Evolutionary conservation across 2,329 filamentous ascomycete genomes (phyloP).

Genomic region (Verticillium nonalfalfae): DNA sequence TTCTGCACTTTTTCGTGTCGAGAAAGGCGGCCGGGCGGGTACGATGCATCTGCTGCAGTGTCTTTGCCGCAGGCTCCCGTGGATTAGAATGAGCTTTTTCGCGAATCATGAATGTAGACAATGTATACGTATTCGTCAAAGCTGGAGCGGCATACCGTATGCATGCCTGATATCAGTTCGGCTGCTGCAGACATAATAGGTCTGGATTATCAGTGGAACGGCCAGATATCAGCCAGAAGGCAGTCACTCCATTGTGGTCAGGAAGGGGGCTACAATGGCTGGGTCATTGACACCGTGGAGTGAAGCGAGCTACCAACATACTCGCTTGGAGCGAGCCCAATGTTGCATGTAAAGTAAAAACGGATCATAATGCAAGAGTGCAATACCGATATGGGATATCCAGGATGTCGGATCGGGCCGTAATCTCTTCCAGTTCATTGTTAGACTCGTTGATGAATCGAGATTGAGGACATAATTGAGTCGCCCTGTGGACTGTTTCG

Average conservation of each 20-base stretch:
- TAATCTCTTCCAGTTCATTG: too few relatives aligned
- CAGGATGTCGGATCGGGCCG: too few relatives aligned
- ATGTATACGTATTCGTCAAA: slow-evolving; percentile 6
- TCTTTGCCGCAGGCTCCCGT: slow-evolving; percentile 34
- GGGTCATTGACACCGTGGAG: neutral
- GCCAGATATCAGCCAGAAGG: neutral
- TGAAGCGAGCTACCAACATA: too few relatives aligned
- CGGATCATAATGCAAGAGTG: too few relatives aligned
- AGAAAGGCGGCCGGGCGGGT: neutral
- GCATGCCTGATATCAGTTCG: neutral
- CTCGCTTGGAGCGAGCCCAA: too few relatives aligned
- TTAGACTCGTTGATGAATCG: too few relatives aligned
- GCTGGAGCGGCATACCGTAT: slow-evolving; percentile 1
- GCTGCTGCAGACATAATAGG: neutral
- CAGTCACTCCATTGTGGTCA: neutral
- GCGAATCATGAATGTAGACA: slow-evolving; percentile 12
- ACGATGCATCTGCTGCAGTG: slow-evolving; percentile 10
- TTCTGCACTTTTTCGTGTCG: slow-evolving; percentile 17
- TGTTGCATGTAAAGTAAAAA: too few relatives aligned
- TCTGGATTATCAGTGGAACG: neutral
- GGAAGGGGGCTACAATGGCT: neutral
- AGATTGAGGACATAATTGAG: neutral
- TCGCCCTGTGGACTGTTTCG: too few relatives aligned
- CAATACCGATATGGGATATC: too few relatives aligned
- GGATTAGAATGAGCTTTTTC: slow-evolving; percentile 17